A percentile compares a stretch with the other conserved stretches of the same genome.
phyloP scores from a whole-genome alignment of 2,329 filamentous ascomycete species.

The Colletotrichum spinosum region DNA sequence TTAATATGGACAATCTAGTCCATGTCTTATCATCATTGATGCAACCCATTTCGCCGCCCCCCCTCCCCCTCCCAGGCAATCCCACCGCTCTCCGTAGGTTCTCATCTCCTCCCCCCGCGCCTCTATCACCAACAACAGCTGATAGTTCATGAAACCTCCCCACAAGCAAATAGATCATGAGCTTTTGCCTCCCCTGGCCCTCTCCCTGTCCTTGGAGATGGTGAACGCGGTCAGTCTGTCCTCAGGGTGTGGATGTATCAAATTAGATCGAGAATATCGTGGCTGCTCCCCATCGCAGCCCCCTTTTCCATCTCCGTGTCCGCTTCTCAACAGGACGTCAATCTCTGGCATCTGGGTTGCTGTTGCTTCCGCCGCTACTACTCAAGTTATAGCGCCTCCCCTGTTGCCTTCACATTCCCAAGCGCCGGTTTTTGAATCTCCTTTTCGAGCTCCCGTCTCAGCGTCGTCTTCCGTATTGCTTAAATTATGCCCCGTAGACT shows the following conservation, averaged over 20 bases:
- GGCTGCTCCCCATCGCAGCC: constrained; percentile 2
- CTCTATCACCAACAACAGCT: constrained; percentile 7
- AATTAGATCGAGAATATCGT: constrained; percentile 27
- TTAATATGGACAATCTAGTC: constrained; percentile 11
- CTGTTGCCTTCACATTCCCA: constrained; percentile 5
- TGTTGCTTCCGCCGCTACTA: not conserved
- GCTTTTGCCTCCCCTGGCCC: constrained; percentile 7
- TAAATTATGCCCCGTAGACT: not conserved
- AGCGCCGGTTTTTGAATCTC: constrained; percentile 1
- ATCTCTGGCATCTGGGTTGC: constrained; percentile 15
- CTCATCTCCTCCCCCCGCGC: not conserved
- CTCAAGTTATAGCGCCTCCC: constrained; percentile 3
- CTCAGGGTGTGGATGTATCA: constrained; percentile 16
- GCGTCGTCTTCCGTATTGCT: constrained; percentile 7
- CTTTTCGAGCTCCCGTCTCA: not conserved
- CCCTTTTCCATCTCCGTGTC: not conserved
- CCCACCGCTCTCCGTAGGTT: not conserved
- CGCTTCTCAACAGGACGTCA: constrained; percentile 3
- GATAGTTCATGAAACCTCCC: constrained; percentile 24
- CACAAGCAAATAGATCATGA: constrained; percentile 25
- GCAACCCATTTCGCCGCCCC: not conserved
- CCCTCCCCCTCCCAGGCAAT: not conserved
- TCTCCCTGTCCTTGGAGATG: not conserved
- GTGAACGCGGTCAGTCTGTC: constrained; percentile 14
- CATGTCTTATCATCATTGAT: constrained; percentile 25